Conservation (phyloP, 2,329 filamentous ascomycete genomes). For the Leptographium flavum region DNA sequence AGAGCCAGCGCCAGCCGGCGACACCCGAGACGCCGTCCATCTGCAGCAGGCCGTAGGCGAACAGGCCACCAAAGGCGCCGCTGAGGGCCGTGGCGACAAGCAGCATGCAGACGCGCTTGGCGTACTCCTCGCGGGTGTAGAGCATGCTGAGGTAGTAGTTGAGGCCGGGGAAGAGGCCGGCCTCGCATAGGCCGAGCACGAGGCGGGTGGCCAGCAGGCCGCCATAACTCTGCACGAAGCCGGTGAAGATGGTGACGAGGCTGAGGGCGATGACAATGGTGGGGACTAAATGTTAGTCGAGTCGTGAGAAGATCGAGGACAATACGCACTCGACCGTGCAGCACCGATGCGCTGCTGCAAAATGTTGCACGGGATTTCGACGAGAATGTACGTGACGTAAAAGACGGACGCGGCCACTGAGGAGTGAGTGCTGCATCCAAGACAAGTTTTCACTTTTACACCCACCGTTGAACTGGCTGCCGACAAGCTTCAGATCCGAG, state of each 20-base stretch:
- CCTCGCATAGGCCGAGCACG: constrained; percentile 43
- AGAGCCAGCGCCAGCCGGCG: constrained; percentile 7
- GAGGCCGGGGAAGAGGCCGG: constrained; percentile 45
- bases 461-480: background rate
- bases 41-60: constrained; percentile 3
- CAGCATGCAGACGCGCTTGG: constrained; percentile 1
- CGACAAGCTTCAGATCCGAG: background rate
- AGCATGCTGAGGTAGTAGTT: constrained; percentile 27
- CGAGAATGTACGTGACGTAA: constrained; percentile 3
- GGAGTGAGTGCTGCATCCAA: background rate
- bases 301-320: no score
- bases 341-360: no score
- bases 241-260: constrained; percentile 37
- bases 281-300: background rate
- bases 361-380: constrained; percentile 4
- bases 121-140: constrained; percentile 6
- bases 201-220: constrained; percentile 44
- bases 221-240: constrained; percentile 38
- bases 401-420: no score
- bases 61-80: constrained; percentile 5
- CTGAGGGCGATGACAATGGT: constrained; percentile 6
- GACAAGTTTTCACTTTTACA: background rate
- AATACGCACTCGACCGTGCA: background rate
- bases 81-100: constrained; percentile 4
- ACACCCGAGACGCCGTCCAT: constrained; percentile 2